These are phyloP conservation scores for Talaromyces atroroseus DNA, from an alignment of 2,329 filamentous ascomycete genomes.

Conservation along the genomic window DNA sequence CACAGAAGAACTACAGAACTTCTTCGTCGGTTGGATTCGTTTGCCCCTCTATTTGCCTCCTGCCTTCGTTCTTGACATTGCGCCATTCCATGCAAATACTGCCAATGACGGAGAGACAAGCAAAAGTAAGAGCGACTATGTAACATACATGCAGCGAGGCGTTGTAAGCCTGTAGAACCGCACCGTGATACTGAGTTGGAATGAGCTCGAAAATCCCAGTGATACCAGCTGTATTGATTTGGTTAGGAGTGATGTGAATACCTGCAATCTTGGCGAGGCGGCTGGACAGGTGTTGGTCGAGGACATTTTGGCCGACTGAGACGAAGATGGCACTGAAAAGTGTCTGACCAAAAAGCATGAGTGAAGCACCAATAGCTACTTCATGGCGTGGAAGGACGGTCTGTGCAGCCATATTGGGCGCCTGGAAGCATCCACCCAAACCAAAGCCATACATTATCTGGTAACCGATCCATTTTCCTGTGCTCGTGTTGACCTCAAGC, in stretches of 20 bases:
- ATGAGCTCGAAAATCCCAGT: conserved; percentile 5
- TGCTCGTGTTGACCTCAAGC: conserved; percentile 20
- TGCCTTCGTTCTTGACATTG: conserved; percentile 9
- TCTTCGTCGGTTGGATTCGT: not conserved
- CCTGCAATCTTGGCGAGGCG: conserved; percentile 20
- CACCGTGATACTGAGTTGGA: conserved; percentile 2
- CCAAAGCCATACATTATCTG: conserved; percentile 21
- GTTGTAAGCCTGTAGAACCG: conserved; percentile 8
- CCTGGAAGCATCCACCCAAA: conserved; percentile 17
- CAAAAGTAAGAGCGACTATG: conserved; percentile 3
- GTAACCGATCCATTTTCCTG: conserved; percentile 22
- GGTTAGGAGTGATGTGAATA: conserved; percentile 5
- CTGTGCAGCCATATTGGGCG: conserved; percentile 17
- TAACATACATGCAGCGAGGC: conserved; percentile 5
- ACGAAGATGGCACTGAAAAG: conserved; percentile 26
- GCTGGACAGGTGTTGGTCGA: conserved; percentile 23
- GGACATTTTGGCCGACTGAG: conserved; percentile 25
- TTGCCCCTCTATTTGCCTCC: not conserved
- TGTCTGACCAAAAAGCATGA: conserved; percentile 19
- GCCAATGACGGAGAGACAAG: conserved; percentile 8
- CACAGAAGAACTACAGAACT: not conserved
- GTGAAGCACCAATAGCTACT: conserved; percentile 21
- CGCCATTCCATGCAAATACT: conserved; percentile 9
- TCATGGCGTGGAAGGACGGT: conserved; percentile 21
- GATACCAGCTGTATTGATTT: not conserved